A percentile compares a stretch with the other conserved stretches of the same genome.
Conservation (phyloP, 306 rosid species). For the Cajanus cajan region DNA sequence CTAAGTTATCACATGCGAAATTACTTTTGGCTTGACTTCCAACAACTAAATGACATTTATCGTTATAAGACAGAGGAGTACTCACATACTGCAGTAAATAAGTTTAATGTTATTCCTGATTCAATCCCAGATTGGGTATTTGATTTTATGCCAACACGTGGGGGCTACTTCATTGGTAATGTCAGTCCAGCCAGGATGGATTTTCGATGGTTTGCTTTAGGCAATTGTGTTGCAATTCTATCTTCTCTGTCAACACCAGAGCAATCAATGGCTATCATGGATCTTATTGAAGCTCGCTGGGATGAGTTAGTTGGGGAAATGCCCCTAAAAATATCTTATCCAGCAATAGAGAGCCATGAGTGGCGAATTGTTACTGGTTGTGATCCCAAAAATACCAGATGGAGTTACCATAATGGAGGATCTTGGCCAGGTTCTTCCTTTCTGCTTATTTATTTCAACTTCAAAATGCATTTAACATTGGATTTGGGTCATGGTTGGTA, state of each 20-base stretch:
- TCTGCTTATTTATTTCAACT: conserved; percentile 14
- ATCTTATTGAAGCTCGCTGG: conserved; percentile 91
- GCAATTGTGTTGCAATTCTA: conserved; percentile 85
- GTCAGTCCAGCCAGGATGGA: conserved; percentile 98
- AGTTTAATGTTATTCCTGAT: conserved; percentile 93
- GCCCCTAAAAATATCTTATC: conserved; percentile 83
- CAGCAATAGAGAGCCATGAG: conserved; percentile 89
- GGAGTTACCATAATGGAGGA: conserved; percentile 98
- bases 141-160: conserved; percentile 89
- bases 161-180: conserved; percentile 90
- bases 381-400: conserved; percentile 94
- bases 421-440: conserved; percentile 90
- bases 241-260: conserved; percentile 87
- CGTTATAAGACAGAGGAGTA: conserved; percentile 95
- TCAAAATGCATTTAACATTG: conserved; percentile 18
- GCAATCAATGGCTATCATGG: conserved; percentile 92
- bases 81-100: conserved; percentile 92
- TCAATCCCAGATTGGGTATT: conserved; percentile 92
- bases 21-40: conserved; percentile 94
- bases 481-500: neutral
- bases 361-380: conserved; percentile 90
- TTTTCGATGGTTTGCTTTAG: conserved; percentile 91
- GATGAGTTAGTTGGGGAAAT: conserved; percentile 95
- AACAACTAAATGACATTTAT: conserved; percentile 85
- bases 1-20: conserved; percentile 81